phyloP scores from a whole-genome alignment of 225 moss, liverwort and hornwort species.

The Bryoerythrophyllum caledonicum region DNA sequence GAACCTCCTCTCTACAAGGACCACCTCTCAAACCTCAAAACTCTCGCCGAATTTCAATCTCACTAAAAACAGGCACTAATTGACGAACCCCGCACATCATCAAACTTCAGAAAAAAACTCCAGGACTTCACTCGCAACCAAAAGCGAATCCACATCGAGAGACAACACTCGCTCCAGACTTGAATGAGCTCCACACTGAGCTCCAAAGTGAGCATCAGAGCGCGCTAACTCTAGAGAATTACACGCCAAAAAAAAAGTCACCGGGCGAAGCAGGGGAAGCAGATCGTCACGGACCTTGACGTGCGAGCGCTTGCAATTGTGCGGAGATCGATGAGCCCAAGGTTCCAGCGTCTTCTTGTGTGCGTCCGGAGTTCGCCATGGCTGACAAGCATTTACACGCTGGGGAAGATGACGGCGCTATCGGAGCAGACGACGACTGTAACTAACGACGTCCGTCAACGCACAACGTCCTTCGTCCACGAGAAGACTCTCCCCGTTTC shows the following conservation, averaged over 20 bases:
- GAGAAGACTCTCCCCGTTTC: no score
- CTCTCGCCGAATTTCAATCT: slow-evolving; percentile 2
- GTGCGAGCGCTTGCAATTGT: neutral
- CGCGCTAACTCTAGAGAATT: neutral
- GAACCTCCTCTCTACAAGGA: neutral
- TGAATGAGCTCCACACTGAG: neutral
- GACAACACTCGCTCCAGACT: neutral
- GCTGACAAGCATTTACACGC: neutral
- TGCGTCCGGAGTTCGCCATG: neutral
- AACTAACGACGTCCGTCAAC: slow-evolving; percentile 21
- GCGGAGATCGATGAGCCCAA: neutral
- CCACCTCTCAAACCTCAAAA: neutral
- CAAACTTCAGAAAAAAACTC: neutral
- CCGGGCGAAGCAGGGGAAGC: no score
- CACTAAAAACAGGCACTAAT: neutral
- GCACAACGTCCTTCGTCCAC: neutral
- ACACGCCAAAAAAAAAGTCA: neutral
- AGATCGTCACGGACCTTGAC: neutral
- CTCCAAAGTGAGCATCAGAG: neutral
- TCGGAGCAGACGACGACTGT: neutral
- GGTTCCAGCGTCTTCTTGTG: neutral
- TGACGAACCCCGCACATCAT: neutral
- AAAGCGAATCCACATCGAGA: neutral
- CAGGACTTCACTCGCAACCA: neutral
- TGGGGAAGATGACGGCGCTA: slow-evolving; percentile 23